Evolutionary conservation across 768 basidiomycete species (phyloP).

Genomic region (Erythrobasidium yunnanense): DNA sequence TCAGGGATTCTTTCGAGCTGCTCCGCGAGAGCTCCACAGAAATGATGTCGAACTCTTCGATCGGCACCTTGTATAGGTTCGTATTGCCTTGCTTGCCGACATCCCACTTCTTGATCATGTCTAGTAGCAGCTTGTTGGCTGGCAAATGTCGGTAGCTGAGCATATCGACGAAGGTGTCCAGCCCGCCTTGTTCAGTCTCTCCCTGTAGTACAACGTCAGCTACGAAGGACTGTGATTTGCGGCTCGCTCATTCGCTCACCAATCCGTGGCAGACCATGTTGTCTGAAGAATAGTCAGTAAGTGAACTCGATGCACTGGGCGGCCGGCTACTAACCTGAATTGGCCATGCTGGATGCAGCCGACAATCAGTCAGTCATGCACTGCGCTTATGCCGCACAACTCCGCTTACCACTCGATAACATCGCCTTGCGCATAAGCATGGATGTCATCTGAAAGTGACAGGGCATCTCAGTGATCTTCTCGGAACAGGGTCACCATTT

Average conservation of each 20-base stretch:
- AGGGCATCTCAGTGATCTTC: not conserved
- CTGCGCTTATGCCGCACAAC: not conserved
- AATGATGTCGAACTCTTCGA: slow-evolving; percentile 30
- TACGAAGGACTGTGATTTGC: too few species aligned
- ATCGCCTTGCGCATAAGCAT: slow-evolving; percentile 32
- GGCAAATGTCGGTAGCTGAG: slow-evolving; percentile 35
- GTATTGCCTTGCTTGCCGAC: slow-evolving; percentile 26
- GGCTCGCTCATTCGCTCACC: too few species aligned
- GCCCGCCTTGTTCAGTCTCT: slow-evolving; percentile 29
- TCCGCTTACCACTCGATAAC: slow-evolving; percentile 30
- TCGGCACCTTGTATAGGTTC: slow-evolving; percentile 32
- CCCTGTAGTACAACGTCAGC: too few species aligned
- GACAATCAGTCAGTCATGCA: too few species aligned
- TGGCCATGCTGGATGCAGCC: slow-evolving; percentile 31
- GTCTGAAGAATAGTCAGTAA: too few species aligned
- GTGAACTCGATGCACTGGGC: too few species aligned
- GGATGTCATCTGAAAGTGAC: slow-evolving; percentile 29
- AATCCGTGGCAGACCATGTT: slow-evolving; percentile 34
- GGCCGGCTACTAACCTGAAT: slow-evolving; percentile 13
- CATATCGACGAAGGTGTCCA: slow-evolving; percentile 34
- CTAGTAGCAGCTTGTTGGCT: slow-evolving; percentile 27
- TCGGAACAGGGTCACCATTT: not conserved
- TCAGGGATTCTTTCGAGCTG: slow-evolving; percentile 27
- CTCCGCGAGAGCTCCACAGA: not conserved
- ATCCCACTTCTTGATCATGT: slow-evolving; percentile 23